These are phyloP conservation scores for Laetiporus sulphureus DNA, from an alignment of 1,284 basidiomycete genomes.

Conservation along the genomic window DNA sequence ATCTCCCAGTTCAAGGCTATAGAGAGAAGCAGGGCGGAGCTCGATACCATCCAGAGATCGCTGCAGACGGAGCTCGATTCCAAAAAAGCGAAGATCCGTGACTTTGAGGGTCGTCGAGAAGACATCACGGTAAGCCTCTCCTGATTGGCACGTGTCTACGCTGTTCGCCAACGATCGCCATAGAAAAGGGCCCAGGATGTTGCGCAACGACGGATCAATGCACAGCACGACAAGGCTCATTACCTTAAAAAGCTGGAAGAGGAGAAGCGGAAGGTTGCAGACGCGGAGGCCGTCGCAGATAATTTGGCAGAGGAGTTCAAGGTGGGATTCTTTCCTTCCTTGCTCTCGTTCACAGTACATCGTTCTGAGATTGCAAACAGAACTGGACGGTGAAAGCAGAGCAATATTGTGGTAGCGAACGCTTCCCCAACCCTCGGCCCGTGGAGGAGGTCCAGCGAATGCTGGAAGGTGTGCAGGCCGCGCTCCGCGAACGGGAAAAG, in stretches of 20 bases:
- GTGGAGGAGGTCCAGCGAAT: constrained; percentile 51
- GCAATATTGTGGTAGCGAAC: constrained; percentile 45
- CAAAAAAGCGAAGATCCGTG: constrained; percentile 35
- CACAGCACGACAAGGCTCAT: constrained; percentile 38
- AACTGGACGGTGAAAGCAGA: constrained; percentile 62
- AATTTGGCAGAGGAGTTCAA: constrained; percentile 53
- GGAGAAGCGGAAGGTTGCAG: constrained; percentile 34
- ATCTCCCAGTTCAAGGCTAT: constrained; percentile 44
- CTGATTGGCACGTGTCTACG: background rate
- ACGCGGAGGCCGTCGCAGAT: constrained; percentile 40
- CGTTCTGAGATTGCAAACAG: constrained; percentile 25
- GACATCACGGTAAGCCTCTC: background rate
- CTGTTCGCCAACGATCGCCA: background rate
- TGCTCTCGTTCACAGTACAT: background rate
- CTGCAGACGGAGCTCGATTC: constrained; percentile 36
- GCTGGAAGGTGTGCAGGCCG: constrained; percentile 55
- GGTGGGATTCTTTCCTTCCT: constrained; percentile 25
- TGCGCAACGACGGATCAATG: constrained; percentile 38
- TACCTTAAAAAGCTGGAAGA: constrained; percentile 42
- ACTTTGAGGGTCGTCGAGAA: constrained; percentile 32
- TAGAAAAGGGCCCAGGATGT: constrained; percentile 35
- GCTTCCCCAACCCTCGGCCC: constrained; percentile 51
- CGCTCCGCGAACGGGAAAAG: constrained; percentile 66
- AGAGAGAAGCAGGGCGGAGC: constrained; percentile 30
- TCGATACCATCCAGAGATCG: constrained; percentile 36